Evolutionary conservation across 164 flowering plant genomes (phyloP), one percentile per base, ranked within the genome.

Genomic region (Pachysandra terminalis): DNA sequence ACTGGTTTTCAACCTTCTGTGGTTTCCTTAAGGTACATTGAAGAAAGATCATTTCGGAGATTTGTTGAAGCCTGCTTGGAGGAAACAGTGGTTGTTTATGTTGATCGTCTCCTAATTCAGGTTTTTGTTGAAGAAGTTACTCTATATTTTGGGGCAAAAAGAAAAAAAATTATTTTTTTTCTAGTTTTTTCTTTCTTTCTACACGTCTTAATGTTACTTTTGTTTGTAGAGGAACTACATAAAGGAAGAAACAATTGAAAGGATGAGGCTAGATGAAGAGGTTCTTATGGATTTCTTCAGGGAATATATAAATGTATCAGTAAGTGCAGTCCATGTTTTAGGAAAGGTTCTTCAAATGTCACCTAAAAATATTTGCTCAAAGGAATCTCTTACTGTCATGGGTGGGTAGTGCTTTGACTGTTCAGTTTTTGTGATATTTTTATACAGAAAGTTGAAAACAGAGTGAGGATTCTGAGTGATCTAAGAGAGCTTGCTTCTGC

Each of bases 401-500:
- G 1, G 17, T 10, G n/a, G n/a, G 45, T 40, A 40, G 10, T 40
- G 45, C 45, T 40, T 10, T 40, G 5, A 40, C 7, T 56, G 10
- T 56, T 27, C 19, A 9, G 8, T 24, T 57, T 2, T 25, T 58
- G 12, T 27, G 37, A 41, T 24, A 32, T 60, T 68, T 3, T 75
- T 27, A 56, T 79, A 71, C 85, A 96, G 99, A 93, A 96, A 90
- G 97, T 96, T 71, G 99, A 96, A 77, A 89, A 68, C 78, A 85
- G 96, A 85, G 77, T 96, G 48, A 78, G 88, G 64, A 87, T 85
- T 77, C 78, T 93, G 68, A 77, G 86, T 74, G 98, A 96, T 74
- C 73, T 96, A 66, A 84, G 99, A 78, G 99, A 96, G 78, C 96
- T 90, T 73, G 99, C 98, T 66, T 96, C 99, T 23, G 96, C 99